A percentile compares a stretch with the other conserved stretches of the same genome.
Conservation (phyloP, 805 yeast genomes). For the Wickerhamiella slavikovae region DNA sequence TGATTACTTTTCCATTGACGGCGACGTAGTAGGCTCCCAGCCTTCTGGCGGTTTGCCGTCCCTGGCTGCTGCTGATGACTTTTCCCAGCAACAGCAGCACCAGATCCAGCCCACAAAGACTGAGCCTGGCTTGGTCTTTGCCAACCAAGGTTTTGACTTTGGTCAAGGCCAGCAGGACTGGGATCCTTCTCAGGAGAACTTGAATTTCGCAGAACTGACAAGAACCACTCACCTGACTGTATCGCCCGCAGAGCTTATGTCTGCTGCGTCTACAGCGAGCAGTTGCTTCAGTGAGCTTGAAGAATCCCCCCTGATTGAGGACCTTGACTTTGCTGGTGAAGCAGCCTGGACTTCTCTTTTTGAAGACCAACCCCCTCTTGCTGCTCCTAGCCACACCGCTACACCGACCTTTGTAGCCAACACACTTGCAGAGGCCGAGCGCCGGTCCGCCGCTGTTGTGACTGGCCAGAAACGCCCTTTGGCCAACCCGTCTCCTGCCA, state of each 20-base stretch:
- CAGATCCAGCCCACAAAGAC: too few relatives aligned
- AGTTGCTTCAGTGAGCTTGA: slow-evolving; percentile 5
- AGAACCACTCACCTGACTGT: slow-evolving; percentile 10
- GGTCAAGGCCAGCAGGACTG: too few relatives aligned
- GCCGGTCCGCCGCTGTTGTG: not conserved
- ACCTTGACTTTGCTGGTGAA: slow-evolving; percentile 12
- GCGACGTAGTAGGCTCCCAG: too few relatives aligned
- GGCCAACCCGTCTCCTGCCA: not conserved
- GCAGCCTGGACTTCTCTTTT: slow-evolving; percentile 18
- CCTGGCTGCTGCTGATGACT: too few relatives aligned
- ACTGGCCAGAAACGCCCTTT: not conserved
- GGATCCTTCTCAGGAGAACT: too few relatives aligned
- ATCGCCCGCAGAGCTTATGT: slow-evolving; percentile 10
- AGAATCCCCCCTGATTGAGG: slow-evolving; percentile 16
- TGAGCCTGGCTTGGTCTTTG: too few relatives aligned
- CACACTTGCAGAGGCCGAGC: not conserved
- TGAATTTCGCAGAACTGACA: too few relatives aligned
- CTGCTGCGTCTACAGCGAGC: slow-evolving; percentile 6
- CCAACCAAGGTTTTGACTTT: too few relatives aligned
- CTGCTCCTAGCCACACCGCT: not conserved
- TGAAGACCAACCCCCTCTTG: slow-evolving; percentile 8
- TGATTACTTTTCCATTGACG: not conserved
- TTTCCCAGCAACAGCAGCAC: too few relatives aligned
- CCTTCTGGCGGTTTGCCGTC: too few relatives aligned
- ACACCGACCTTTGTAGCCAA: too few relatives aligned